Base-by-base conservation (phyloP, 176 grass and related monocot genomes). In the Ensete glaucum region DNA sequence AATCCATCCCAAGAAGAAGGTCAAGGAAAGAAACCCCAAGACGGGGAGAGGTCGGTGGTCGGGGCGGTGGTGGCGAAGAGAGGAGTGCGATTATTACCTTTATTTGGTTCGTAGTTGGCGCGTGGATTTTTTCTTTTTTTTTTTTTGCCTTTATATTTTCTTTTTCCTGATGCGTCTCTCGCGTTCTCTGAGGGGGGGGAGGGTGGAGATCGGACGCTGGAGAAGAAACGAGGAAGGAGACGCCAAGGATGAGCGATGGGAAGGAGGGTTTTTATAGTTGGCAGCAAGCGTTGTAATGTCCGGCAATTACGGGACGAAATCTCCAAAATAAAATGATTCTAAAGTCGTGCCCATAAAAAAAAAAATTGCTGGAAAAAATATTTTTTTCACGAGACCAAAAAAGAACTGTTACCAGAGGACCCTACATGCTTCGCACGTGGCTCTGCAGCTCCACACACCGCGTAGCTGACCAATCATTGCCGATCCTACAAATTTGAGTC, bases 131-230 rank as follows among this genome's bases (percentile, higher is more conserved):
- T 34, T 14, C n/a, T 25, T 1, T 25, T 11, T 67, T 67, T 34
- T 11, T 5, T 65, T 67, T 67, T 29, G 7, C 11, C 34, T 43
- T 43, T 43, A 43, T 43, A 43, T 43, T 43, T 43, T 43, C 34
- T 4, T 43, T 43, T 43, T 43, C 34, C 34, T 1, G 67, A 48
- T 24, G 48, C 3, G 67, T 9, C 2, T 22, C 26, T 13, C 9
- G 67, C 11, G 34, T 26, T 16, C 13, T 16, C 6, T 2, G 29
- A 16, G 15, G 2, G 67, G 67, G 67, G 3, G 73, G 9, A 26
- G 52, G 9, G 1, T 3, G 56, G 56, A 76, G 73, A 76, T 76
- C 73, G 56, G 53, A 76, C 73, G 73, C 73, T 76, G 73, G 73
- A 76, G 55, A 76, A 76, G 73, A 34, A 19, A 21, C 26, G 54